These are phyloP conservation scores for Melanomma pulvis-pyrius DNA, from an alignment of 495 filamentous ascomycete genomes.

Conservation along the genomic window DNA sequence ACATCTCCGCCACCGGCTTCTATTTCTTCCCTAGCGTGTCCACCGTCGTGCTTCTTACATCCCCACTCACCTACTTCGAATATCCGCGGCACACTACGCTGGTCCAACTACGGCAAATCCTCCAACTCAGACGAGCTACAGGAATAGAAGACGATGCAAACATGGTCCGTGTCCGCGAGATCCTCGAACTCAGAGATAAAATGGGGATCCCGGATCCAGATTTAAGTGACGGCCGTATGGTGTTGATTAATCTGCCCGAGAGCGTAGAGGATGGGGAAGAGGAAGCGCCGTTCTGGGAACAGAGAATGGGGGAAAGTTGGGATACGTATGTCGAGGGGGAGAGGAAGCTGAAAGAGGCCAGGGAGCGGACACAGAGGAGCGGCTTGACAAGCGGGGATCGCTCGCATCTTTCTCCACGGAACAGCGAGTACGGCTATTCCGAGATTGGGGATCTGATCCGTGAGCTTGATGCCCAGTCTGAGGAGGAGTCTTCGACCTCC, in stretches of 20 bases:
- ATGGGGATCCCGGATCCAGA: conserved; percentile 2
- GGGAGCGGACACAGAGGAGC: neutral
- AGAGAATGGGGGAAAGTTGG: neutral
- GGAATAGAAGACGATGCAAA: conserved; percentile 1
- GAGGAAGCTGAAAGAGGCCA: neutral
- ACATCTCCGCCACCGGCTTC: conserved; percentile 13
- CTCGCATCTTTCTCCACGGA: no score
- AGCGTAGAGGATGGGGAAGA: neutral
- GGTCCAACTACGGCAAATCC: neutral
- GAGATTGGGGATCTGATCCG: no score
- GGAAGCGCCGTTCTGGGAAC: neutral
- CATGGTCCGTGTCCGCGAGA: conserved; percentile 1
- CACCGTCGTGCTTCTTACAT: neutral
- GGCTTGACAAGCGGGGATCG: no score
- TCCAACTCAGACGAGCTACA: neutral
- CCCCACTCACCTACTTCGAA: conserved; percentile 1
- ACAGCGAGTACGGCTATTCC: no score
- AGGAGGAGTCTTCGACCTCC: no score
- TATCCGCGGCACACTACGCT: conserved; percentile 6
- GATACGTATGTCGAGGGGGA: neutral
- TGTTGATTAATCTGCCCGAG: neutral
- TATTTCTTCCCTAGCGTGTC: conserved; percentile 14
- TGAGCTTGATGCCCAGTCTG: no score
- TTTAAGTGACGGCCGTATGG: neutral
- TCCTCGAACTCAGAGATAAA: conserved; percentile 3